These are phyloP conservation scores for Mucor lusitanicus DNA, from an alignment of 371 early-diverging fungal genomes.

Conservation along the genomic window DNA sequence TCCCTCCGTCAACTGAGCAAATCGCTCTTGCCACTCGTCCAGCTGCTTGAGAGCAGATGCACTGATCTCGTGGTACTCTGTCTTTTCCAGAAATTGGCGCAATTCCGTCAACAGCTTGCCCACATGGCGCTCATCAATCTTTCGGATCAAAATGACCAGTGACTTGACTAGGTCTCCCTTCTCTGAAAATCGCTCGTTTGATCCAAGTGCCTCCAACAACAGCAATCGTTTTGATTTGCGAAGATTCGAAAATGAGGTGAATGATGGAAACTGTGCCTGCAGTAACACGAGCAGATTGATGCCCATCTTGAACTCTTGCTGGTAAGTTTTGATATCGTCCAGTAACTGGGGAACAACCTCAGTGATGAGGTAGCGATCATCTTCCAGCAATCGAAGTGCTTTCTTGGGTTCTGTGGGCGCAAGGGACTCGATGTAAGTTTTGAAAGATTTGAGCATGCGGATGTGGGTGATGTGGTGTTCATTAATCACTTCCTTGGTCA, in stretches of 20 bases:
- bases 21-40: constrained; percentile 18
- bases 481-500: constrained; percentile 23
- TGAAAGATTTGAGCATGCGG: constrained; percentile 79
- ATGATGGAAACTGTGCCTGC: constrained; percentile 48
- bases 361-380: constrained; percentile 53
- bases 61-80: constrained; percentile 11
- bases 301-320: constrained; percentile 49
- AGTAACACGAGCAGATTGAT: constrained; percentile 54
- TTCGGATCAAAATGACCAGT: constrained; percentile 31
- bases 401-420: constrained; percentile 43
- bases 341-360: constrained; percentile 45
- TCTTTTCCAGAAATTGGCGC: constrained; percentile 1
- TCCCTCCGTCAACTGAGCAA: constrained; percentile 3
- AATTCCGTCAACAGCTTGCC: constrained; percentile 10
- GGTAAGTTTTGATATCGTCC: constrained; percentile 48
- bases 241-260: constrained; percentile 34
- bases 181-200: constrained; percentile 24
- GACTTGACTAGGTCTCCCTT: constrained; percentile 19
- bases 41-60: constrained; percentile 12
- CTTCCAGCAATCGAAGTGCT: constrained; percentile 54
- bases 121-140: constrained; percentile 23
- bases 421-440: constrained; percentile 52
- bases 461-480: constrained; percentile 62
- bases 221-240: constrained; percentile 54
- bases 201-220: constrained; percentile 54